Percentiles rank a stretch among this genome's conserved stretches.
phyloP scores from a whole-genome alignment of 306 rosid genomes.

The Medicago lupulina region DNA sequence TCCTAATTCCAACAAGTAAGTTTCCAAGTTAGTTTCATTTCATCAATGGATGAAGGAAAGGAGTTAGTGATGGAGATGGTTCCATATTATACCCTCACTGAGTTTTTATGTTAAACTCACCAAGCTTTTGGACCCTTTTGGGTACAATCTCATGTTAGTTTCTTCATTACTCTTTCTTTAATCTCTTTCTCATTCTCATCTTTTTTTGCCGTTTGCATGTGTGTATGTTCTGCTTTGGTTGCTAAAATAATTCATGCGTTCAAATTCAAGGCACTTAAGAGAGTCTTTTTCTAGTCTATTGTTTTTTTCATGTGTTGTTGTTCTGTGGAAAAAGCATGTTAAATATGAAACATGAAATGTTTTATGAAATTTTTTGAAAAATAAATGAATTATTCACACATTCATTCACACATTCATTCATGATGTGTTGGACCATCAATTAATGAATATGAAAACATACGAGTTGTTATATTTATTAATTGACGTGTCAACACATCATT shows the following conservation, averaged over 20 bases:
- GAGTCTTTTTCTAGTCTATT: not conserved
- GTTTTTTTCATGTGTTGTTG: not conserved
- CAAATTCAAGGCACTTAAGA: no score
- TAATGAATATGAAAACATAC: no score
- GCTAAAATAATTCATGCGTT: not conserved
- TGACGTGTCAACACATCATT: no score
- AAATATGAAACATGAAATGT: slow-evolving; percentile 23
- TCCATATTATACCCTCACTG: not conserved
- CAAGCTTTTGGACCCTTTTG: not conserved
- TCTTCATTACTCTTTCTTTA: not conserved
- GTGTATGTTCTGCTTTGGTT: not conserved
- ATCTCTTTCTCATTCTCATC: not conserved
- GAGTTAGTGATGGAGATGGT: not conserved
- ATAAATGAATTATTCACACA: no score
- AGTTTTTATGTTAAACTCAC: not conserved
- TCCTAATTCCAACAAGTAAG: not conserved
- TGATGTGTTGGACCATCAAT: no score
- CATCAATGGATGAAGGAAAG: not conserved
- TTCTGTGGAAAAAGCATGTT: not conserved
- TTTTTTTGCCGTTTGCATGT: not conserved
- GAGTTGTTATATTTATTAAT: no score
- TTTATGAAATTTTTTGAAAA: no score
- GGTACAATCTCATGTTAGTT: not conserved
- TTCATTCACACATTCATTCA: no score
- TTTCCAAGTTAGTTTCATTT: no score